These are phyloP conservation scores for Aaosphaeria arxii DNA, from an alignment of 2,329 filamentous ascomycete genomes.

Conservation along the genomic window DNA sequence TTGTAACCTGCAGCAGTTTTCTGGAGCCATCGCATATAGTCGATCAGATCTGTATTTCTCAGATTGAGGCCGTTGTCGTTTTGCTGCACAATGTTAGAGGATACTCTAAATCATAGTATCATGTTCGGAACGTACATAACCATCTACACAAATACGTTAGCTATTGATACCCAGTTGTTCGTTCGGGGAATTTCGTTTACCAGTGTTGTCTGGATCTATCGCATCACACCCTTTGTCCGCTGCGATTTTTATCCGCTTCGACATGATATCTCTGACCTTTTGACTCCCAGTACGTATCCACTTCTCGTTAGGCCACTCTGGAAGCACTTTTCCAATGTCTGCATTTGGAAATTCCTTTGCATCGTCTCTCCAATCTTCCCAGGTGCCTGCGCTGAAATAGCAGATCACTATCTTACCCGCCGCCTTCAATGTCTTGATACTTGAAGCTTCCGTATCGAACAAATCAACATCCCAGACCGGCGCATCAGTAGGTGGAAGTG, in stretches of 20 bases:
- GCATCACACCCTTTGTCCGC: conserved; percentile 30
- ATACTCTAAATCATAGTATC: not conserved
- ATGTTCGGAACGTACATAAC: conserved; percentile 41
- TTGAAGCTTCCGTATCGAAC: conserved; percentile 22
- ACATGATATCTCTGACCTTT: conserved; percentile 25
- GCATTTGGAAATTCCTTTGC: conserved; percentile 17
- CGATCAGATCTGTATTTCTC: conserved; percentile 18
- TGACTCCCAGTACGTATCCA: conserved; percentile 23
- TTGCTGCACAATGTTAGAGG: conserved; percentile 18
- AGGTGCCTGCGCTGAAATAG: conserved; percentile 31
- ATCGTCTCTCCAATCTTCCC: conserved; percentile 28
- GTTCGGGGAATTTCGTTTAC: conserved; percentile 7
- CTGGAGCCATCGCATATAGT: conserved; percentile 24
- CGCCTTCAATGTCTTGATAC: conserved; percentile 17
- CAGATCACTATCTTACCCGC: conserved; percentile 28
- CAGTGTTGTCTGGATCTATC: conserved; percentile 31
- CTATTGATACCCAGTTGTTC: not conserved
- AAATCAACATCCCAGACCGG: conserved; percentile 30
- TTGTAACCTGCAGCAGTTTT: conserved; percentile 16
- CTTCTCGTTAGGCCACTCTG: conserved; percentile 28
- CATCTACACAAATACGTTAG: conserved; percentile 45
- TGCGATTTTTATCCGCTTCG: conserved; percentile 25
- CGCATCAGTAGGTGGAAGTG: conserved; percentile 22
- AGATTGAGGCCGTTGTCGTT: conserved; percentile 28
- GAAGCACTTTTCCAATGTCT: conserved; percentile 26